A percentile compares a stretch with the other conserved stretches of the same genome.
These are phyloP conservation scores for Chionographis japonica DNA, from an alignment of 106 monocot species.

Conservation along the genomic window DNA sequence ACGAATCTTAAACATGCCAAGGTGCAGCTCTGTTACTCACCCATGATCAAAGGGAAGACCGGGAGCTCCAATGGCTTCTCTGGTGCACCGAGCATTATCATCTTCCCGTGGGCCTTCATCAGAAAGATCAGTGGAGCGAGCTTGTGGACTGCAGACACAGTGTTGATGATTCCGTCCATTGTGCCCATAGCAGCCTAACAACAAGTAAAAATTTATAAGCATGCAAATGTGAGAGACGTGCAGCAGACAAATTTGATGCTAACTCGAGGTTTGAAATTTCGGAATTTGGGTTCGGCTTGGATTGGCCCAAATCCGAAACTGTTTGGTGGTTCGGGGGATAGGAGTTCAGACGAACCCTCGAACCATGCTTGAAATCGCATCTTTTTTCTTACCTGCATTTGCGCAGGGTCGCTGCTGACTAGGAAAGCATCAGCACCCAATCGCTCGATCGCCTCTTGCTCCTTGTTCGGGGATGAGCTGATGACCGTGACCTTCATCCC, in stretches of 20 bases:
- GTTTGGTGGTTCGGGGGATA: too few species aligned
- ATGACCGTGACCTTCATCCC: slow-evolving; percentile 80
- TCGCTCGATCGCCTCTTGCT: slow-evolving; percentile 47
- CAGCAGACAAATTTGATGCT: background rate
- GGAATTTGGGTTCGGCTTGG: too few species aligned
- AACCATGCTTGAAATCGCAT: too few species aligned
- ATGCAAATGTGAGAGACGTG: background rate
- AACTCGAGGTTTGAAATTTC: too few species aligned
- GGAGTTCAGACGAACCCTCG: too few species aligned
- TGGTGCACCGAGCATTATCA: slow-evolving; percentile 72
- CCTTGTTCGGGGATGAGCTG: slow-evolving; percentile 52
- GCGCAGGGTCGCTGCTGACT: slow-evolving; percentile 42
- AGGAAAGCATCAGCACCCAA: slow-evolving; percentile 72
- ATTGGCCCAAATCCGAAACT: too few species aligned
- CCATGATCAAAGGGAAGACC: slow-evolving; percentile 42
- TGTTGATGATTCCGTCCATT: slow-evolving; percentile 92
- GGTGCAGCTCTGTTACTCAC: slow-evolving; percentile 16
- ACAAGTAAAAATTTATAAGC: background rate
- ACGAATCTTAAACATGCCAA: too few species aligned
- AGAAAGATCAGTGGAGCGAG: slow-evolving; percentile 43
- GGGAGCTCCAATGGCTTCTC: slow-evolving; percentile 65
- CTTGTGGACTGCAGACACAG: slow-evolving; percentile 59
- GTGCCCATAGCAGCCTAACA: slow-evolving; percentile 59
- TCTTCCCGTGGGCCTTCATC: slow-evolving; percentile 62
- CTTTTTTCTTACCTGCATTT: slow-evolving; percentile 49